A percentile compares a stretch with the other conserved stretches of the same genome.
These are phyloP conservation scores for Cordyceps cateniannulata DNA, from an alignment of 2,329 filamentous ascomycete genomes.

Conservation along the genomic window DNA sequence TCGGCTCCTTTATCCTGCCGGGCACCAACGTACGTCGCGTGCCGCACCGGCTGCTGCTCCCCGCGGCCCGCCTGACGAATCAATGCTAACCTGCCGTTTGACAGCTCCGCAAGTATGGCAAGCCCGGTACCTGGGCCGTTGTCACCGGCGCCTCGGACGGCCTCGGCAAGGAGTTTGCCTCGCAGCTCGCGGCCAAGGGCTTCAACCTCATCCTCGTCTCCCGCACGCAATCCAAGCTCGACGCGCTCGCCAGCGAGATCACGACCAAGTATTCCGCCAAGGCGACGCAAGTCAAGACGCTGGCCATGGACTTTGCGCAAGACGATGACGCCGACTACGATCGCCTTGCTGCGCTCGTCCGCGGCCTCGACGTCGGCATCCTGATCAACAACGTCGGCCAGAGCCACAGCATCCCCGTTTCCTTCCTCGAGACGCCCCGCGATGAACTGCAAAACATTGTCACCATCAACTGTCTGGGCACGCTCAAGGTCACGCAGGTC, in stretches of 20 bases:
- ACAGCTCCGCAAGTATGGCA: slow-evolving; percentile 83
- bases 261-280: slow-evolving; percentile 57
- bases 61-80: not conserved
- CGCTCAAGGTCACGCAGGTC: slow-evolving; percentile 79
- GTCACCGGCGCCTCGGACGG: slow-evolving; percentile 95
- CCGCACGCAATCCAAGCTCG: slow-evolving; percentile 88
- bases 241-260: slow-evolving; percentile 69
- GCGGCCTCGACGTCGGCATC: slow-evolving; percentile 73
- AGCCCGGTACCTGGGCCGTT: slow-evolving; percentile 87
- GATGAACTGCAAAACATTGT: slow-evolving; percentile 85
- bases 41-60: slow-evolving; percentile 15
- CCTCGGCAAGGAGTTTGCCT: slow-evolving; percentile 91
- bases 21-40: slow-evolving; percentile 51
- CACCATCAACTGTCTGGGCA: slow-evolving; percentile 90
- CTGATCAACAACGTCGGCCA: slow-evolving; percentile 96
- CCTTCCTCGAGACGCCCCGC: slow-evolving; percentile 73
- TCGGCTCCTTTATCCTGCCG: slow-evolving; percentile 62
- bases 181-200: slow-evolving; percentile 81
- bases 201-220: slow-evolving; percentile 96
- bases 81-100: not conserved
- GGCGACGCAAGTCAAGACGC: slow-evolving; percentile 62
- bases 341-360: slow-evolving; percentile 59
- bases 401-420: slow-evolving; percentile 86
- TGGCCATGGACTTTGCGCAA: slow-evolving; percentile 87
- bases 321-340: slow-evolving; percentile 77